Conservation (phyloP, 2,329 filamentous ascomycete genomes). For the Fusarium caatingaense region DNA sequence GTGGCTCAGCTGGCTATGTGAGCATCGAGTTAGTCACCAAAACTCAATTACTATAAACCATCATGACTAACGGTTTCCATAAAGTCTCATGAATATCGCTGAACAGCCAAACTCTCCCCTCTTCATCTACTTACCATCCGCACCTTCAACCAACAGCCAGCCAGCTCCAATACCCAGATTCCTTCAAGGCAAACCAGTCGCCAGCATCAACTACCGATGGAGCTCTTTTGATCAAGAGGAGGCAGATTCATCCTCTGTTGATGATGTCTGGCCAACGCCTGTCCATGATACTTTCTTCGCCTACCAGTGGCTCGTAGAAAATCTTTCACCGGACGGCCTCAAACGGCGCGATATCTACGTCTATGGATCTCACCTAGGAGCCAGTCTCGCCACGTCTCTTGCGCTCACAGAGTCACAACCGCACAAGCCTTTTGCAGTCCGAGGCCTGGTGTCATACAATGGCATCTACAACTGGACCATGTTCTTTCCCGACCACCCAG, state of each 20-base stretch:
- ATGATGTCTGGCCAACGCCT: constrained; percentile 63
- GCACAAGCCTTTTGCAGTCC: constrained; percentile 58
- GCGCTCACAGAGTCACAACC: constrained; percentile 66
- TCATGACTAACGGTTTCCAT: constrained; percentile 29
- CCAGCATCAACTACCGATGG: constrained; percentile 72
- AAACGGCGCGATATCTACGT: constrained; percentile 56
- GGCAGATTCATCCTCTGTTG: constrained; percentile 42
- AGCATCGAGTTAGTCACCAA: constrained; percentile 62
- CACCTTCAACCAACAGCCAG: constrained; percentile 49
- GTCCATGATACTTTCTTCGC: constrained; percentile 67
- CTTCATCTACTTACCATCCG: constrained; percentile 67
- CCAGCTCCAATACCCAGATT: constrained; percentile 54
- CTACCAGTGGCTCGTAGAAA: constrained; percentile 63
- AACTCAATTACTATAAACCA: background rate
- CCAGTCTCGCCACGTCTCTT: constrained; percentile 66
- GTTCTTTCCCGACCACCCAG: constrained; percentile 65
- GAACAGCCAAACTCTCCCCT: constrained; percentile 57
- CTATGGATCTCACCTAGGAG: constrained; percentile 69
- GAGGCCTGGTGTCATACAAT: constrained; percentile 67
- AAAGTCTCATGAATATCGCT: constrained; percentile 62
- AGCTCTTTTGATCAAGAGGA: constrained; percentile 38
- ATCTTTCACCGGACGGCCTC: constrained; percentile 54
- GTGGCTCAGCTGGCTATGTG: constrained; percentile 62
- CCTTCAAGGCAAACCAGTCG: constrained; percentile 58
- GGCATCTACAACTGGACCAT: constrained; percentile 74